These are phyloP conservation scores for Nannochloropsis gaditana DNA, from an alignment of 108 stramenopile genomes.

Conservation along the genomic window DNA sequence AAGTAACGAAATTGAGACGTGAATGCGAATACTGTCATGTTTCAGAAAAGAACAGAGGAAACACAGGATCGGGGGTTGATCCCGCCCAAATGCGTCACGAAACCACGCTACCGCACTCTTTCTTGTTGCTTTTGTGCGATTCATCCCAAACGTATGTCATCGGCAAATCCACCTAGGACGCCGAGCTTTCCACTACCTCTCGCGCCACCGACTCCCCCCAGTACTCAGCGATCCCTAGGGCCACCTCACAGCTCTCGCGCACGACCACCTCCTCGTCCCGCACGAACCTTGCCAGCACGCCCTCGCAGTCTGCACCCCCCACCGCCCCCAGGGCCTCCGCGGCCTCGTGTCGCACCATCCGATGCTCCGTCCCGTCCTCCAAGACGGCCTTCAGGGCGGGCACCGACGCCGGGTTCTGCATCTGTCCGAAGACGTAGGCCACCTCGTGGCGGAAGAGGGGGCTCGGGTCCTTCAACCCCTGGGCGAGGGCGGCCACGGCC, in stretches of 20 bases:
- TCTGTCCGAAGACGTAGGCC: conserved; percentile 95
- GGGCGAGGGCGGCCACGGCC: conserved; percentile 69
- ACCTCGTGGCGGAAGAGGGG: conserved; percentile 96
- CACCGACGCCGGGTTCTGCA: conserved; percentile 77
- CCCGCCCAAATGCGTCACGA: too few species aligned
- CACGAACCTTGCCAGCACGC: conserved; percentile 55
- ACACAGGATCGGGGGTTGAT: too few species aligned
- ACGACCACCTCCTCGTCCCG: conserved; percentile 65
- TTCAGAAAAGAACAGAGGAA: too few species aligned
- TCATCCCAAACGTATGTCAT: too few species aligned
- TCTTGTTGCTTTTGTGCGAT: too few species aligned
- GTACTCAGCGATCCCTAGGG: conserved; percentile 88
- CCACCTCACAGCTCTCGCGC: conserved; percentile 76
- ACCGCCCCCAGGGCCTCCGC: conserved; percentile 70
- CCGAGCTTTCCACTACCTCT: background rate
- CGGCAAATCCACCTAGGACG: too few species aligned
- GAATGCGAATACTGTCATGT: too few species aligned
- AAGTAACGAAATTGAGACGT: too few species aligned
- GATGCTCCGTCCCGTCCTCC: conserved; percentile 69
- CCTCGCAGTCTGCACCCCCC: conserved; percentile 39
- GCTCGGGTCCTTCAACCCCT: conserved; percentile 64
- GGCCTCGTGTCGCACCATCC: conserved; percentile 92
- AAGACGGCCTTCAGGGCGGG: conserved; percentile 66
- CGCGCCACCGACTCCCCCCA: conserved; percentile 18
- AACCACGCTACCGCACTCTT: too few species aligned